Evolutionary conservation across 2,329 filamentous ascomycete genomes (phyloP), one percentile per base, ranked within the genome.

Genomic region (Ophidiomyces ophidiicola): DNA sequence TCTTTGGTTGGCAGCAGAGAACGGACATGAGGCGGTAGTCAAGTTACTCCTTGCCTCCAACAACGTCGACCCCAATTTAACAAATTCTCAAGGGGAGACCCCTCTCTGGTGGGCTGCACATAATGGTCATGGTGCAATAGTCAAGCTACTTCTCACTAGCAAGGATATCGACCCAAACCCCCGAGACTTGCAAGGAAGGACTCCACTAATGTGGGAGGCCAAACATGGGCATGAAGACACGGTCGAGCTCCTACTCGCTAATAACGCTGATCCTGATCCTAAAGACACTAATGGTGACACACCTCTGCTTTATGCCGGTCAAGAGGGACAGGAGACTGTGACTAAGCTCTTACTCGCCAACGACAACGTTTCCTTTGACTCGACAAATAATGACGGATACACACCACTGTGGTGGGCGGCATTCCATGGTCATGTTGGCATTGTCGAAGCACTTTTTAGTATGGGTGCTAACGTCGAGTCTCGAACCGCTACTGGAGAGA

Each of bases 31-130:
- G n/a, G n/a, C n/a, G n/a, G n/a, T n/a, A n/a, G n/a, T n/a, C n/a
- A n/a, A n/a, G n/a, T n/a, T n/a, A n/a, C n/a, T n/a, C n/a, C n/a
- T n/a, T n/a, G n/a, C n/a, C n/a, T n/a, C n/a, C n/a, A n/a, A n/a
- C n/a, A n/a, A n/a, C n/a, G n/a, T n/a, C n/a, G n/a, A n/a, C n/a
- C n/a, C n/a, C n/a, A n/a, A n/a, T n/a, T n/a, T n/a, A n/a, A n/a
- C n/a, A n/a, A n/a, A n/a, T n/a, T n/a, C n/a, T n/a, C n/a, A n/a
- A n/a, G 54, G 56, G 5, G 62, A 58, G 58, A 55, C 51, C 15
- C 59, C 60, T 6, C 46, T 60, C 14, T 55, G 56, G 4, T 58
- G 60, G 42, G 61, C 60, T 2, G 56, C 54, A 23, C 56, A 57
- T 30, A 46, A 58, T 44, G 60, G 57, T n/a, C 59, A 63, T 43